Evolutionary conservation across 2,329 filamentous ascomycete species (phyloP), one percentile per base, ranked within the genome.

Genomic region (Truncatella angustata): DNA sequence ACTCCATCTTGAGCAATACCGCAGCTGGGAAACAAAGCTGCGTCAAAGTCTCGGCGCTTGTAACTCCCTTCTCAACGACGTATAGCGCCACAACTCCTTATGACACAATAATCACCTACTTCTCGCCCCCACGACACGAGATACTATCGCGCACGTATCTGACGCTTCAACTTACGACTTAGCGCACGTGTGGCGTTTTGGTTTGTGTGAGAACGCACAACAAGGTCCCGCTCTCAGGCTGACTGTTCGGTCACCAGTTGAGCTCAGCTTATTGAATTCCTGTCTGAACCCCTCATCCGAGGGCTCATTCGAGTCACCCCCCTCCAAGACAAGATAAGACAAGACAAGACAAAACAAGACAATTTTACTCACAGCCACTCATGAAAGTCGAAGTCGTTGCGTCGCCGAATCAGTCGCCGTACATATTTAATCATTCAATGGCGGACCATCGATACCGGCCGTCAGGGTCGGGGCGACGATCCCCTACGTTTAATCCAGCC

Each of bases 401-500:
- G 16, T 24, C 46, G n/a, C 14, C 20, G 2, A 37, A 37, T 49
- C 21, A 37, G 18, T 26, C 46, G 30, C 46, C 30, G 6, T 40
- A 28, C 28, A 51, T 36, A 35, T 24, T 45, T 47, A 52, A 53
- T 16, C 36, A 32, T 64, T 68, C 55, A 39, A 81, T 81, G 78
- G 63, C 72, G 49, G 76, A 79, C 62, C 65, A 67, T 56, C 74
- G 76, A 56, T 75, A 77, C 63, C 72, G 67, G 53, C 70, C 74
- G 50, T 5, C 40, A 14, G 52, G 66, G 48, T 65, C 68, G 47
- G 66, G 74, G 54, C 71, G 72, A 53, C 72, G 77, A 55, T 74
- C 78, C 52, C 71, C 72, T 55, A 66, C 67, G 3, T 62, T 69
- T 63, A 79, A 77, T 58, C 78, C 80, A 44, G 79, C 77, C 51